These are phyloP conservation scores for Trichophyton schoenleinii DNA, from an alignment of 2,329 filamentous ascomycete species.

Conservation along the genomic window DNA sequence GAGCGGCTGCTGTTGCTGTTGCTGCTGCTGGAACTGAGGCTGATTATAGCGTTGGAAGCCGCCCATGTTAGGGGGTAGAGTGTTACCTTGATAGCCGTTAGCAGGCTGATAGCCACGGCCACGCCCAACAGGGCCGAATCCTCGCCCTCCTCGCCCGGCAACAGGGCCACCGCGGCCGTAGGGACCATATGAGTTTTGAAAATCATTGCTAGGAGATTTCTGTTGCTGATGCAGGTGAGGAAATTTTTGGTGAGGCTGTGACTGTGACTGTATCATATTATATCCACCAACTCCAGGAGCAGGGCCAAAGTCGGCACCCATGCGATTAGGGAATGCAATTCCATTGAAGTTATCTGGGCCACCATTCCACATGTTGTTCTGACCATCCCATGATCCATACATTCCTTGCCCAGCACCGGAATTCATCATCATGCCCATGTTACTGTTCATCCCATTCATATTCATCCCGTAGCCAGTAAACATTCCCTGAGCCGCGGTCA, in stretches of 20 bases:
- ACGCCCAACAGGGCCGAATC: conserved; percentile 37
- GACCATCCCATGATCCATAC: conserved; percentile 71
- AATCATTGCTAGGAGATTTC: conserved; percentile 48
- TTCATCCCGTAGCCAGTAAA: conserved; percentile 49
- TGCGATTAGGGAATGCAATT: conserved; percentile 56
- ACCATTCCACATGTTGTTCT: conserved; percentile 26
- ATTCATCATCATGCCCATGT: conserved; percentile 63
- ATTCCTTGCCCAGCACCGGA: conserved; percentile 44
- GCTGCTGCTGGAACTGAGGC: conserved; percentile 18
- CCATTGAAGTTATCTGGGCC: conserved; percentile 76
- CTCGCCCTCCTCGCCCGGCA: conserved; percentile 47
- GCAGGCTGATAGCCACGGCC: conserved; percentile 25
- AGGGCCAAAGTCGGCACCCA: conserved; percentile 62
- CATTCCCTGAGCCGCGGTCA: conserved; percentile 38
- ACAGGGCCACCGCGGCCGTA: conserved; percentile 46
- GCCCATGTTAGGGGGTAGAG: conserved; percentile 24
- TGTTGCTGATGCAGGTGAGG: conserved; percentile 45
- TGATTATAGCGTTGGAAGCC: conserved; percentile 22
- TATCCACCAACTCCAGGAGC: conserved; percentile 55
- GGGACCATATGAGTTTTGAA: conserved; percentile 61
- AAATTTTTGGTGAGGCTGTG: conserved; percentile 72
- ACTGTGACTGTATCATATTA: conserved; percentile 63
- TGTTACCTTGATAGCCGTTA: conserved; percentile 24
- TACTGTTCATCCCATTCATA: conserved; percentile 71
- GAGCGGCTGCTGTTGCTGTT: not conserved